Evolutionary conservation across 2,329 filamentous ascomycete species (phyloP), one percentile per base, ranked within the genome.

Genomic region (Penicillium olsonii): DNA sequence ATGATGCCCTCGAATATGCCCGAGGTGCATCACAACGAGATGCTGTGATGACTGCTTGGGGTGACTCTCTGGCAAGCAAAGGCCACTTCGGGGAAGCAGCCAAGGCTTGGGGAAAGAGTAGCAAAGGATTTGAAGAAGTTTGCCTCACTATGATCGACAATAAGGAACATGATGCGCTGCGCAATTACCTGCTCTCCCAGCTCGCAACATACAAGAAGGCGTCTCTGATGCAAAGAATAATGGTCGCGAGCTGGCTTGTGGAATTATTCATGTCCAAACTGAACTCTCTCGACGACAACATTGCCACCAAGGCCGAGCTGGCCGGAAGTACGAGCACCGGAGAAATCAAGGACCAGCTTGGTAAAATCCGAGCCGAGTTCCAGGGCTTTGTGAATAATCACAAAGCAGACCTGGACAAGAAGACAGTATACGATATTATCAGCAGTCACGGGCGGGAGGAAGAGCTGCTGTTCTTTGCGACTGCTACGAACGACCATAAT

Each of bases 181-280:
- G 92, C 40, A 92, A 89, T 64, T 99, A 99, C 64, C 79, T 99
- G 4, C 71, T 92, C 18, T 88, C 90, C 0, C 96, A 95, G 71
- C 77, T 99, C 26, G 80, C 82, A 7, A 87, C 83, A 0, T 85
- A 91, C 65, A 95, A 91, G 69, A 95, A 92, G 69, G 82, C 86
- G 1, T 85, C 86, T 1, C 78, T 86, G 24, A 99, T 99, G 92
- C 94, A 99, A 71, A 81, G 92, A 50, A 87, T 89, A 56, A 96
- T 99, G 90, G 85, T 97, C 57, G 89, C 92, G 2, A 92, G 87
- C 58, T 99, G 94, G 94, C 81, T 99, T 37, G 80, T 96, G 9
- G 94, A 99, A 70, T 81, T 97, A 2, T 99, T 92, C 71, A 99
- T 99, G 91, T 89, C 91, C 5, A 96, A 96, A 71, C 80, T 99